Base-by-base conservation (phyloP, 306 rosid genomes). In the Trifolium dubium region DNA sequence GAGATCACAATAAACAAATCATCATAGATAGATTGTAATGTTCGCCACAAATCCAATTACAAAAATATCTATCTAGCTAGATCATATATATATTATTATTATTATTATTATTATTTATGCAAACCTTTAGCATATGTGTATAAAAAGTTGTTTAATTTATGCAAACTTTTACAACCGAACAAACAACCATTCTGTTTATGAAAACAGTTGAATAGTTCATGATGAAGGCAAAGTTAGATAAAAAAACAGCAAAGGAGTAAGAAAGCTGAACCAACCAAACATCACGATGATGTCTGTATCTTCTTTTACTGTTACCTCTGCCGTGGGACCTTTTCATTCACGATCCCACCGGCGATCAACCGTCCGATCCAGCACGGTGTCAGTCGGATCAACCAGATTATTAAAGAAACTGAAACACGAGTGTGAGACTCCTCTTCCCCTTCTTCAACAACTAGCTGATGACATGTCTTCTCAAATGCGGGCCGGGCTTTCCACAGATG, bases 361-460 rank as follows among this genome's bases (percentile, higher is more conserved):
- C 80, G 82, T 88, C 76, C 85, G 90, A 88, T 91, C 97, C 11
- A 74, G 81, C 10, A 51, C 81, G 0, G 79, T 85, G 3, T 72
- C 96, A 18, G 81, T 80, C 35, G 39, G 67, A 6, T 88, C 88
- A 43, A 67, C 39, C 15, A 65, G 5, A 67, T 51, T 89, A 17
- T 76, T 91, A 59, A 84, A 84, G 2, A 84, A 85, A 77, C 80
- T 93, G 5, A 87, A 85, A 65, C 84, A 63, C 4, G 90, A 91
- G 4, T 88, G 92, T 61, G 89, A 84, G 15, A 93, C 98, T 74
- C 94, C 96, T 63, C 62, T 88, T 70, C 94, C 92, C 3, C 67
- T 91, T 10, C 83, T 93, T 54, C 88, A 86, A 49, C 88, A 81
- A 71, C 94, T 93, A 77, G 97, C 91, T 0, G 74, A 88, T 68